Conservation (phyloP, 495 filamentous ascomycete species). For the Annulohypoxylon stygium region DNA sequence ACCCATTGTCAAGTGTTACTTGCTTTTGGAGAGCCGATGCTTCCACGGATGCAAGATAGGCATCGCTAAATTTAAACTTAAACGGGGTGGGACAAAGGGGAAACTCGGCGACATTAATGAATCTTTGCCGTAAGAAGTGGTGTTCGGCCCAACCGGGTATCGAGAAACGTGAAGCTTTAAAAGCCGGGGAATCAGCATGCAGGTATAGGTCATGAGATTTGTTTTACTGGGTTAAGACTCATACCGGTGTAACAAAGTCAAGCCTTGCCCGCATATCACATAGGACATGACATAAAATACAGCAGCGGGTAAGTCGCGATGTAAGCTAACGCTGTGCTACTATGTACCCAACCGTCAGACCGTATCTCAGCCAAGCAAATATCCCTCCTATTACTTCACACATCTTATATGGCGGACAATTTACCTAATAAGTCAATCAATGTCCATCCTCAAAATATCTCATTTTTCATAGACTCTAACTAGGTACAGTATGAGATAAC, state of each 20-base stretch:
- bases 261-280: conserved; percentile 34
- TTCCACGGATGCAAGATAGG: background rate
- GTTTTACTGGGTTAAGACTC: conserved; percentile 30
- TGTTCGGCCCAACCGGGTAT: conserved; percentile 18
- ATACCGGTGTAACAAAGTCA: conserved; percentile 33
- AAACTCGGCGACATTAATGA: conserved; percentile 13
- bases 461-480: background rate
- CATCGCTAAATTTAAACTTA: background rate
- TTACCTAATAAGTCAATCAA: background rate
- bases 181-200: conserved; percentile 26
- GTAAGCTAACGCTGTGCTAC: conserved; percentile 36
- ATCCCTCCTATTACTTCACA: conserved; percentile 2
- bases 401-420: conserved; percentile 8
- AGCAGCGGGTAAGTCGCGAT: conserved; percentile 32
- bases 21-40: background rate
- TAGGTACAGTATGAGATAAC: background rate
- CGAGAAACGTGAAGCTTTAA: conserved; percentile 16
- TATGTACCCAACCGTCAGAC: conserved; percentile 13
- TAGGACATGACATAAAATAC: background rate
- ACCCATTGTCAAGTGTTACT: background rate
- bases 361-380: conserved; percentile 8
- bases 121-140: background rate
- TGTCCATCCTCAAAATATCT: background rate
- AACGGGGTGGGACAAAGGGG: background rate
- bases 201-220: conserved; percentile 39